Percentiles rank a stretch among this genome's conserved stretches.
Conservation (phyloP, 208 protist species). For the Trypanosoma caninum region DNA sequence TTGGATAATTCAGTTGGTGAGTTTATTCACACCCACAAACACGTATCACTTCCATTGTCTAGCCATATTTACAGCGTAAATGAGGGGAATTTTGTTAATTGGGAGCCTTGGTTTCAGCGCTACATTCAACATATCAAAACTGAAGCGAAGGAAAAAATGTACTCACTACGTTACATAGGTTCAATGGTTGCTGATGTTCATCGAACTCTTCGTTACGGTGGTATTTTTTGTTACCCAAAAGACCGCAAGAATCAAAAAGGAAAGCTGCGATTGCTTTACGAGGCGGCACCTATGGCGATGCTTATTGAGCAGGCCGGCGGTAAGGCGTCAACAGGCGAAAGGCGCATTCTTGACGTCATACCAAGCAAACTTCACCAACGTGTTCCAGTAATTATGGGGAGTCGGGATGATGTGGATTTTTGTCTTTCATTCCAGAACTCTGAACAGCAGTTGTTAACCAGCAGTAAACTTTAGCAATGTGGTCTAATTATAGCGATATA, state of each 20-base stretch:
- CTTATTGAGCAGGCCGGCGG: slow-evolving; percentile 91
- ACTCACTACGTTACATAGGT: slow-evolving; percentile 89
- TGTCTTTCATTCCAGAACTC: slow-evolving; percentile 70
- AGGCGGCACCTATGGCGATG: slow-evolving; percentile 93
- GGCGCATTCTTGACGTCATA: slow-evolving; percentile 80
- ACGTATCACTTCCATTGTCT: slow-evolving; percentile 88
- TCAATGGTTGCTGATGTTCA: slow-evolving; percentile 98
- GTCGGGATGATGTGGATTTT: slow-evolving; percentile 80
- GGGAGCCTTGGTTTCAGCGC: slow-evolving; percentile 73
- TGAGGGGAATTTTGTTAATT: slow-evolving; percentile 90
- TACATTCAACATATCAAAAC: slow-evolving; percentile 72
- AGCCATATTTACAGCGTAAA: slow-evolving; percentile 97
- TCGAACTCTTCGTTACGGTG: slow-evolving; percentile 97
- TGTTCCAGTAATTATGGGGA: slow-evolving; percentile 90
- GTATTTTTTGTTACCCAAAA: slow-evolving; percentile 97
- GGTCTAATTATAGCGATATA: no score
- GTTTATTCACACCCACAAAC: slow-evolving; percentile 95
- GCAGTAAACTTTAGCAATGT: slow-evolving; percentile 64
- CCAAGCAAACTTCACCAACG: slow-evolving; percentile 91
- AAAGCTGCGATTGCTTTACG: slow-evolving; percentile 97
- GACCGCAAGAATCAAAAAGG: slow-evolving; percentile 91
- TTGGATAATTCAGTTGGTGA: slow-evolving; percentile 95
- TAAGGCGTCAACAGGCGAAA: slow-evolving; percentile 71
- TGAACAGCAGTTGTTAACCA: slow-evolving; percentile 11
- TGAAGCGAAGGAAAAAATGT: slow-evolving; percentile 55